Conservation (phyloP, 2,329 filamentous ascomycete species). For the Fonsecaea erecta region DNA sequence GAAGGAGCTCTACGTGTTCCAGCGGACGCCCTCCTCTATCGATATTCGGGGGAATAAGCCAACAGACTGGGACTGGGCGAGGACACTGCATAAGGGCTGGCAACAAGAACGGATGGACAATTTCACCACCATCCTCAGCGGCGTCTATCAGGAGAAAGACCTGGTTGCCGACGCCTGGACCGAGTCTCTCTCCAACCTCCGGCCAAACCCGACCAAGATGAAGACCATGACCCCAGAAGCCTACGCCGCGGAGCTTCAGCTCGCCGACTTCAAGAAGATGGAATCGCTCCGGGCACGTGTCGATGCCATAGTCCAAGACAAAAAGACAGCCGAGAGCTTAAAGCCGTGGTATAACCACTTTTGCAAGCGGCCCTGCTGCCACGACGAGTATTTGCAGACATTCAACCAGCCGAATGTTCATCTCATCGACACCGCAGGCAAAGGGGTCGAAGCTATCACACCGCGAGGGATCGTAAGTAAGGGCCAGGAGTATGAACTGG, state of each 20-base stretch:
- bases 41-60: constrained; percentile 36
- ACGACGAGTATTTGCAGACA: constrained; percentile 61
- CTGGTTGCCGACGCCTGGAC: constrained; percentile 41
- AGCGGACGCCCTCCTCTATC: constrained; percentile 44
- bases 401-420: constrained; percentile 66
- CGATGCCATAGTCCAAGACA: constrained; percentile 58
- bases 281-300: constrained; percentile 48
- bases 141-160: constrained; percentile 31
- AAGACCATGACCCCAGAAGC: constrained; percentile 7
- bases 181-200: constrained; percentile 24
- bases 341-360: constrained; percentile 65
- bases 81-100: constrained; percentile 36
- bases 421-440: constrained; percentile 64
- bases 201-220: constrained; percentile 3
- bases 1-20: constrained; percentile 45
- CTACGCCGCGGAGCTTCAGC: constrained; percentile 20
- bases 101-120: constrained; percentile 40
- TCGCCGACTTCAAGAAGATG: constrained; percentile 34
- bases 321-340: constrained; percentile 56
- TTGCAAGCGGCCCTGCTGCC: constrained; percentile 69
- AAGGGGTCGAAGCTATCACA: constrained; percentile 56
- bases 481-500: constrained; percentile 55
- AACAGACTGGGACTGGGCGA: constrained; percentile 23
- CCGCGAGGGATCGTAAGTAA: constrained; percentile 54
- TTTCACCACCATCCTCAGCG: constrained; percentile 39